Percentiles rank a stretch among this genome's conserved stretches.
Evolutionary conservation across 1,139 yeast species (phyloP).

Genomic region (Sugiyamaella pinicola): DNA sequence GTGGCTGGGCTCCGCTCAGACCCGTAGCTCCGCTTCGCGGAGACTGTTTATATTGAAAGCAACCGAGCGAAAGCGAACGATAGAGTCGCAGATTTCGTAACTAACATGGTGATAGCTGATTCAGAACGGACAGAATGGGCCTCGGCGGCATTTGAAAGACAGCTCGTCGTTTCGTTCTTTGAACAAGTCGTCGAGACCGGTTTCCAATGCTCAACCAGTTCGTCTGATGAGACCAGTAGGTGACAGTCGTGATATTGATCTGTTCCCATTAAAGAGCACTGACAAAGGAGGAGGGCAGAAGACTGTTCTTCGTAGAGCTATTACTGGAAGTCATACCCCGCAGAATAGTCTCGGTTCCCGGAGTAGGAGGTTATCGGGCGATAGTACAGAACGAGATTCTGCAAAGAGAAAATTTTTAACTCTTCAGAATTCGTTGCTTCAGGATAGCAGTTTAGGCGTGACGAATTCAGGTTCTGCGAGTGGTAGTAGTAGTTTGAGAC

Average conservation of each 20-base stretch:
- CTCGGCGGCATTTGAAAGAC: constrained; percentile 3
- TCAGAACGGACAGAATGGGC: background rate
- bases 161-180: constrained; percentile 11
- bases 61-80: too few relatives aligned
- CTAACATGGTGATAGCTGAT: constrained; percentile 7
- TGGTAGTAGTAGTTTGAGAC: too few relatives aligned
- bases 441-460: background rate
- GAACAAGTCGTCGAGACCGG: constrained; percentile 3
- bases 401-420: background rate
- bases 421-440: background rate
- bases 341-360: constrained; percentile 2
- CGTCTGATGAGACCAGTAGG: background rate
- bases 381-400: background rate
- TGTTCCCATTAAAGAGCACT: constrained; percentile 1
- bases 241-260: background rate
- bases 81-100: background rate
- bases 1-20: too few relatives aligned
- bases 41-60: too few relatives aligned
- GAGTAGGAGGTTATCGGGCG: background rate
- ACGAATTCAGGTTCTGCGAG: background rate
- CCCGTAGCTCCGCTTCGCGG: too few relatives aligned
- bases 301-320: background rate
- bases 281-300: background rate
- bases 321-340: constrained; percentile 9
- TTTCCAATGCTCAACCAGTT: constrained; percentile 5